phyloP scores from a whole-genome alignment of 2,329 filamentous ascomycete species.

The Ophiocordyceps camponoti-floridani region DNA sequence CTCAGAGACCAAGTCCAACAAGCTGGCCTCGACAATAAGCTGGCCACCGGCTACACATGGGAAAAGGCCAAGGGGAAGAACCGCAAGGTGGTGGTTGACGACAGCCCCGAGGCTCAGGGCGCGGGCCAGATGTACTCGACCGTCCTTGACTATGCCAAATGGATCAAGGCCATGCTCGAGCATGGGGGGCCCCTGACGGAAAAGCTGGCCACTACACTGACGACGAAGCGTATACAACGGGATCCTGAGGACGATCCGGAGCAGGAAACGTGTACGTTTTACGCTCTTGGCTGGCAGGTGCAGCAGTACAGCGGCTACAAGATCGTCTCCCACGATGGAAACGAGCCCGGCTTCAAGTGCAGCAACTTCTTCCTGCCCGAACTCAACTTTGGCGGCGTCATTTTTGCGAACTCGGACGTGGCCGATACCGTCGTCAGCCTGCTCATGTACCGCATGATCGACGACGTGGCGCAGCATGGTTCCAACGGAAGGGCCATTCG shows the following conservation, averaged over 20 bases:
- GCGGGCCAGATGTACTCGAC: slow-evolving; percentile 11
- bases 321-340: slow-evolving; percentile 9
- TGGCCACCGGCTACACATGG: slow-evolving; percentile 7
- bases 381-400: slow-evolving; percentile 8
- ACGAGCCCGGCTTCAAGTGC: slow-evolving; percentile 8
- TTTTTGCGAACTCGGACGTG: slow-evolving; percentile 8
- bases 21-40: slow-evolving; percentile 4
- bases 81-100: not conserved
- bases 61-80: not conserved
- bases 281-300: slow-evolving; percentile 9
- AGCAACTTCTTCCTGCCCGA: slow-evolving; percentile 10
- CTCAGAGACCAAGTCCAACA: slow-evolving; percentile 4
- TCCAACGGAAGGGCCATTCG: not conserved
- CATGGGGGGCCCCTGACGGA: slow-evolving; percentile 7
- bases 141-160: slow-evolving; percentile 11
- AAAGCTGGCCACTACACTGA: slow-evolving; percentile 6
- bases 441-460: slow-evolving; percentile 7
- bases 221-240: slow-evolving; percentile 5
- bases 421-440: slow-evolving; percentile 5
- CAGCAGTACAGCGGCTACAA: slow-evolving; percentile 7
- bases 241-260: slow-evolving; percentile 1
- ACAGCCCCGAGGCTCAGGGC: slow-evolving; percentile 11
- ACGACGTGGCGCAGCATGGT: slow-evolving; percentile 2
- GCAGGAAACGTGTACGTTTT: slow-evolving; percentile 3
- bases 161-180: slow-evolving; percentile 10